phyloP scores from a whole-genome alignment of 148 eudicot species.

The Arctostaphylos glauca region DNA sequence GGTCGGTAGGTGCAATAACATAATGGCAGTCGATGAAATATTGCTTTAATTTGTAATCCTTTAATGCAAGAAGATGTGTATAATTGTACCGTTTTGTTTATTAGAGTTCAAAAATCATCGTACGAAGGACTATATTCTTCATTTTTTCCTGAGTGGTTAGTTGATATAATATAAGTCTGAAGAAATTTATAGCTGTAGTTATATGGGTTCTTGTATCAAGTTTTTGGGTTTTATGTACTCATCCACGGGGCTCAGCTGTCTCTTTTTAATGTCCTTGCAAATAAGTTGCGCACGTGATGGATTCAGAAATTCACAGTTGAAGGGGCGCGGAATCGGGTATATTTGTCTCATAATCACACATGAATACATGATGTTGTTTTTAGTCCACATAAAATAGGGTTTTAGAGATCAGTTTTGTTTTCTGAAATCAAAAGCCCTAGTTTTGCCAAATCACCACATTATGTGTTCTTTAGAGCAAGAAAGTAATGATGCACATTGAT shows the following conservation, averaged over 20 bases:
- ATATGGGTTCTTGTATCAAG: no score
- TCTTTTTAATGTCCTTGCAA: no score
- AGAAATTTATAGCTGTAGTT: no score
- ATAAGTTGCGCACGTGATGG: no score
- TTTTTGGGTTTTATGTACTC: not conserved
- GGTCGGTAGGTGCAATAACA: not conserved
- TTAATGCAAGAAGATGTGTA: not conserved
- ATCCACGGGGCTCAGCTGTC: not conserved
- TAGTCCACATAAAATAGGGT: not conserved
- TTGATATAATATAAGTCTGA: no score
- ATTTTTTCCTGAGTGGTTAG: not conserved
- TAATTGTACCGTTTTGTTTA: no score
- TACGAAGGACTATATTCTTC: not conserved
- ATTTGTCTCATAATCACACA: not conserved
- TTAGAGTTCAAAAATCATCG: not conserved
- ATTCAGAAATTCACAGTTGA: no score
- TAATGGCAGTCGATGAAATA: not conserved
- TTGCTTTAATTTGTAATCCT: not conserved
- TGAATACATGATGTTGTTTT: not conserved
- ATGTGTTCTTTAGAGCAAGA: not conserved
- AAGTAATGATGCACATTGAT: not conserved
- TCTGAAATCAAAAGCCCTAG: not conserved
- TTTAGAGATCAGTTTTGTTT: not conserved
- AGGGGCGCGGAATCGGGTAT: no score
- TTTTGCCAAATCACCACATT: not conserved